These are phyloP conservation scores for Aspergillus caelatus DNA, from an alignment of 2,329 filamentous ascomycete genomes.

Conservation along the genomic window DNA sequence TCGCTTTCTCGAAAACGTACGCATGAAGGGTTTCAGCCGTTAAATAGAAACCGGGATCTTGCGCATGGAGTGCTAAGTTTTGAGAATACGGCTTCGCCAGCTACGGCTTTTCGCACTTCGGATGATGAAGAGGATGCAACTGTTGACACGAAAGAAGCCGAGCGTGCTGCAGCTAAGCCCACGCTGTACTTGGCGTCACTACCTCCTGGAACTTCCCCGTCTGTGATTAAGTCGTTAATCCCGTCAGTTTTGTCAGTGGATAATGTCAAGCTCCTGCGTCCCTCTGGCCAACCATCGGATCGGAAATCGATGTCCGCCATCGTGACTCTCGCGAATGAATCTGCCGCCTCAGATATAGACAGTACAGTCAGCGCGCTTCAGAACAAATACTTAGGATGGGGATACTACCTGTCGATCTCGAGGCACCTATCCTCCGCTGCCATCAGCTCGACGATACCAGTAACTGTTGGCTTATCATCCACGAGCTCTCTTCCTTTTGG, in stretches of 20 bases:
- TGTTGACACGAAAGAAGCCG: conserved; percentile 45
- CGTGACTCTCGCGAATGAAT: conserved; percentile 78
- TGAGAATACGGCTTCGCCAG: conserved; percentile 34
- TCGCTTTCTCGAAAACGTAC: conserved; percentile 47
- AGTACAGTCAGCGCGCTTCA: conserved; percentile 75
- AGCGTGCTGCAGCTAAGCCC: conserved; percentile 55
- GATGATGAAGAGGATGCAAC: conserved; percentile 50
- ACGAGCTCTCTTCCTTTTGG: conserved; percentile 70
- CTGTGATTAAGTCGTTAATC: conserved; percentile 53
- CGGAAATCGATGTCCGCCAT: conserved; percentile 76
- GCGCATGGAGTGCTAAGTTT: conserved; percentile 44
- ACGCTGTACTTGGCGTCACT: conserved; percentile 58
- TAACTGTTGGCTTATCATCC: conserved; percentile 50
- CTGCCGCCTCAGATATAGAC: conserved; percentile 81
- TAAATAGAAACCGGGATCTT: conserved; percentile 43
- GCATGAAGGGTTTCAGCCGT: conserved; percentile 44
- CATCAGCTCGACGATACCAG: conserved; percentile 58
- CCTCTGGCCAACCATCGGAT: conserved; percentile 55
- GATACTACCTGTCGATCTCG: conserved; percentile 78
- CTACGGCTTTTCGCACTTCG: conserved; percentile 44
- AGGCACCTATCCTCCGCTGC: conserved; percentile 79
- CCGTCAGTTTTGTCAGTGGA: conserved; percentile 66
- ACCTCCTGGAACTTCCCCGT: conserved; percentile 55
- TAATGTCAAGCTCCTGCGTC: conserved; percentile 70
- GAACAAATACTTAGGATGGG: conserved; percentile 82